Percentiles rank a stretch among this genome's conserved stretches.
Evolutionary conservation across 371 early-diverging fungal genomes (phyloP).

Genomic region (Dipsacomyces acuminosporus): DNA sequence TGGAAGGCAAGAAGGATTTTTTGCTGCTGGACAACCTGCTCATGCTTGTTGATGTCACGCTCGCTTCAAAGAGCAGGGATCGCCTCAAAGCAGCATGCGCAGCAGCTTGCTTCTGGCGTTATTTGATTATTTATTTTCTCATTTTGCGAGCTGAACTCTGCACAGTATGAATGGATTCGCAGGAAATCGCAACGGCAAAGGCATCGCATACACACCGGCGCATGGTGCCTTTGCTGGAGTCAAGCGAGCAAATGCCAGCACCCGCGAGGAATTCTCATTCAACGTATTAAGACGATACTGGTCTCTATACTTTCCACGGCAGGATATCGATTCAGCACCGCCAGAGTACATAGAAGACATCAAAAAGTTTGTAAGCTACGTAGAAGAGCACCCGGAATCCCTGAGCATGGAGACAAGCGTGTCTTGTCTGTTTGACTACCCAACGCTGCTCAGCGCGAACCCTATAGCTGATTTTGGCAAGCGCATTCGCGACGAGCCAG

Average conservation of each 20-base stretch:
- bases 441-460: conserved; percentile 11
- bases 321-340: conserved; percentile 10
- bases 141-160: too few relatives aligned
- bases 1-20: too few relatives aligned
- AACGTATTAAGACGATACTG: conserved; percentile 33
- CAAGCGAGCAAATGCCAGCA: conserved; percentile 8
- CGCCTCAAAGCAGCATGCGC: too few relatives aligned
- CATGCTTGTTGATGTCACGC: too few relatives aligned
- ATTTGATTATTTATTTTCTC: too few relatives aligned
- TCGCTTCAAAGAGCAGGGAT: too few relatives aligned
- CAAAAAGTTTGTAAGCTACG: conserved; percentile 16
- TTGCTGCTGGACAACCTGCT: too few relatives aligned
- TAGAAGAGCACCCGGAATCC: conserved; percentile 23
- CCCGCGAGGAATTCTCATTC: conserved; percentile 7
- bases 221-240: too few relatives aligned
- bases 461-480: conserved; percentile 30
- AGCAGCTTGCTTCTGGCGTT: too few relatives aligned
- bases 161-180: too few relatives aligned
- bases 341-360: conserved; percentile 23
- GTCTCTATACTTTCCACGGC: conserved; percentile 39
- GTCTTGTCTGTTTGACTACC: conserved; percentile 31
- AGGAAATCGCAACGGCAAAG: too few relatives aligned
- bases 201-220: too few relatives aligned
- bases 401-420: conserved; percentile 38
- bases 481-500: conserved; percentile 34